Evolutionary conservation across 2,329 filamentous ascomycete species (phyloP).

Genomic region (Boeremia lycopersici): DNA sequence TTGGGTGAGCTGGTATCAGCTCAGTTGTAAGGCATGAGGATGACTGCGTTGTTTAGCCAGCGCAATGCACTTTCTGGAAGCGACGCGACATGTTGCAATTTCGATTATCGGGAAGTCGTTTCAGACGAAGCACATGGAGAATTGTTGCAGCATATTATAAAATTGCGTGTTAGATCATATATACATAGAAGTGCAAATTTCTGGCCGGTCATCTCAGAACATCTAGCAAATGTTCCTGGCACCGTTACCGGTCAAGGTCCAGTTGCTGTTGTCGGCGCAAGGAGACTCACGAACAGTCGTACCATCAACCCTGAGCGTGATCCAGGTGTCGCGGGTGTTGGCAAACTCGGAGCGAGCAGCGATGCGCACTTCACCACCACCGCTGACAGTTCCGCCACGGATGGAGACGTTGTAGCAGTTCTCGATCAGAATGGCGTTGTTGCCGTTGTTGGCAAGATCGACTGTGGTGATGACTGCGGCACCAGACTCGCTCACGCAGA

Average conservation of each 20-base stretch:
- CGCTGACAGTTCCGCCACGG: conserved; percentile 57
- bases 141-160: neutral
- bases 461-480: conserved; percentile 57
- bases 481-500: conserved; percentile 63
- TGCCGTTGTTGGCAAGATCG: conserved; percentile 60
- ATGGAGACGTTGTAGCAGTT: conserved; percentile 65
- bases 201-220: neutral
- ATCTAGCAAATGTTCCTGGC: conserved; percentile 28
- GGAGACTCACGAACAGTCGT: conserved; percentile 61
- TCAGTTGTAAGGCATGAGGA: neutral
- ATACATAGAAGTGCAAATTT: neutral
- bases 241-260: conserved; percentile 56
- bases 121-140: neutral
- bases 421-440: conserved; percentile 64
- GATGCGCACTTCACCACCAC: conserved; percentile 62
- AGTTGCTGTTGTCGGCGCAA: conserved; percentile 59
- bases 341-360: conserved; percentile 61
- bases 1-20: neutral
- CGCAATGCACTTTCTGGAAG: too few species aligned
- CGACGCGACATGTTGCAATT: too few species aligned
- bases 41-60: too few species aligned
- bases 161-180: neutral
- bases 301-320: conserved; percentile 57
- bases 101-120: too few species aligned
- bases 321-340: conserved; percentile 59